phyloP scores from a whole-genome alignment of 108 stramenopile genomes.

The Schizochytrium sp. region DNA sequence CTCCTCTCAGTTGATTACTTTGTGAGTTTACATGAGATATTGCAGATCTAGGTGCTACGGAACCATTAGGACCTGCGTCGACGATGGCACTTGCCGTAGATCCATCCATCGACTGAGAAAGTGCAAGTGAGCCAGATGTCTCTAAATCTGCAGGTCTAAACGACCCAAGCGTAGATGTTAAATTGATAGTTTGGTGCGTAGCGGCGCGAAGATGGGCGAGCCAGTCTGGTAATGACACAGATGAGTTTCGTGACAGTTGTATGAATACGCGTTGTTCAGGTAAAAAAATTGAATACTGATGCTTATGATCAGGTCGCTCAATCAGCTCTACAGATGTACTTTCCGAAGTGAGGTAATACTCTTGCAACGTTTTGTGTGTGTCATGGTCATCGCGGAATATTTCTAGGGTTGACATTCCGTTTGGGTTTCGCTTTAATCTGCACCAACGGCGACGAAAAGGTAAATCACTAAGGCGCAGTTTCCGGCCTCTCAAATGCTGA shows the following conservation, averaged over 20 bases:
- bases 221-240: neutral
- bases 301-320: slow-evolving; percentile 3
- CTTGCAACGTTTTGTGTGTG: neutral
- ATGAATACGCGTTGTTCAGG: neutral
- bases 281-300: neutral
- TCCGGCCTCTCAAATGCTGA: neutral
- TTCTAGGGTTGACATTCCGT: neutral
- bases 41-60: too few species aligned
- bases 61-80: too few species aligned
- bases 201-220: neutral
- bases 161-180: too few species aligned
- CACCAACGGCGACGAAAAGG: slow-evolving; percentile 26
- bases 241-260: neutral
- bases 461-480: neutral
- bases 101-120: too few species aligned
- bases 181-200: neutral
- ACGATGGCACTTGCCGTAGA: too few species aligned
- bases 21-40: too few species aligned
- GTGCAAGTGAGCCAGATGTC: too few species aligned
- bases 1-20: too few species aligned
- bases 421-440: neutral
- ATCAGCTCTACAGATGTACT: neutral
- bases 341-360: neutral
- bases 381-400: slow-evolving; percentile 2
- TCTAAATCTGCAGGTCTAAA: too few species aligned